Evolutionary conservation across 73 alveolate genomes (phyloP), one percentile per base, ranked within the genome.

Genomic region (Tetrahymena thermophila): DNA sequence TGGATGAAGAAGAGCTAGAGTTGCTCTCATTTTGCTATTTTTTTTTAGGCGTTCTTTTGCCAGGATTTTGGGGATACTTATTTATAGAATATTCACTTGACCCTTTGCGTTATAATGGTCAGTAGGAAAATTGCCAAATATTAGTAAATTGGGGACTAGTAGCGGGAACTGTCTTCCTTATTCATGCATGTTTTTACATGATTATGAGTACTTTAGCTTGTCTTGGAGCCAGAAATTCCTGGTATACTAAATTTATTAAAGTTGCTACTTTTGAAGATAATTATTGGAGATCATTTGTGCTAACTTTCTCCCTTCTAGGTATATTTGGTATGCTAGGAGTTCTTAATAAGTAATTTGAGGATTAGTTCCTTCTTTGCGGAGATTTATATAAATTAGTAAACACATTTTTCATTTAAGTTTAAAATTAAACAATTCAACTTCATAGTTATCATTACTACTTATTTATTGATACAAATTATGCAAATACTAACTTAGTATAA

Each of bases 61-160:
- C 89, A 71, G 89, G 89, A 71, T 71, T 71, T 71, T 71, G 89
- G 89, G 89, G 89, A 71, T 71, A 71, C n/a, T 71, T 71, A 71
- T 71, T 71, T 71, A 19, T 71, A 31, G 37, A 25, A 28, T 71
- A 71, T 71, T 71, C 89, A 31, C 89, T 71, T 28, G 37, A 71
- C 31, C 89, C 89, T 13, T 28, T 71, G 17, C 89, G 37, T 71
- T 71, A 23, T n/a, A 71, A 71, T n/a, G 40, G 37, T 71, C 11
- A 71, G 37, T 13, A 71, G 9, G 89, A 71, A 71, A 71, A 19
- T 31, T 71, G 89, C 31, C 8, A 71, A 71, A 13, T 71, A 71
- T 71, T 71, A 71, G 89, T 71, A 71, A 31, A 71, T 71, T 71
- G 89, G 89, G 37, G 89, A 28, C 23, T 71, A 71, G 89, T 71